Evolutionary conservation across 2,329 filamentous ascomycete genomes (phyloP).

Genomic region (Trichoderma sp.): DNA sequence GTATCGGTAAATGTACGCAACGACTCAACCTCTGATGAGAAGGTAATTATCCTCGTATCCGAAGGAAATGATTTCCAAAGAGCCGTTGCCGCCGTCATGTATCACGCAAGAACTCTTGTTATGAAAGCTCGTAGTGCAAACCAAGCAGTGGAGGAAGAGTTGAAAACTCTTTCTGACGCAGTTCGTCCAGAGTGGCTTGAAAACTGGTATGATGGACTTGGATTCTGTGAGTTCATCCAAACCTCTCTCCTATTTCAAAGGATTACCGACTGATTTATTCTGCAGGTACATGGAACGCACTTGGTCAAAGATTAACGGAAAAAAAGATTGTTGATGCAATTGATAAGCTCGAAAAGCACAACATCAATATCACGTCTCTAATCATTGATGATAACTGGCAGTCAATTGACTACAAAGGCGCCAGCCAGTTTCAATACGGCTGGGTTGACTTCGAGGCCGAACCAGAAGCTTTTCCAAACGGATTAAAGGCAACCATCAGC

Average conservation of each 20-base stretch:
- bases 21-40: constrained; percentile 60
- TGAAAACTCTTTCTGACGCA: constrained; percentile 49
- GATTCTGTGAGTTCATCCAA: constrained; percentile 69
- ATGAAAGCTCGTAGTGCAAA: constrained; percentile 45
- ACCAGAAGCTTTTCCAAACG: constrained; percentile 73
- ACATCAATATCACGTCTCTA: constrained; percentile 78
- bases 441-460: constrained; percentile 90
- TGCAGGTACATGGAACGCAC: constrained; percentile 83
- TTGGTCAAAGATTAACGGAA: constrained; percentile 81
- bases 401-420: constrained; percentile 59
- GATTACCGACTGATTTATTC: not conserved
- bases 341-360: constrained; percentile 66
- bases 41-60: constrained; percentile 67
- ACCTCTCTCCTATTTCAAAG: not conserved
- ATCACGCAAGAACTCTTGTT: constrained; percentile 70
- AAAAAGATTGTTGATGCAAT: constrained; percentile 77
- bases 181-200: constrained; percentile 70
- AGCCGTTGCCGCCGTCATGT: constrained; percentile 79
- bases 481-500: constrained; percentile 70
- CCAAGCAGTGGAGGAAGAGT: constrained; percentile 49
- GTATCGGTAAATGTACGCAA: constrained; percentile 71
- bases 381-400: constrained; percentile 99
- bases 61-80: constrained; percentile 72
- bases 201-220: constrained; percentile 88
- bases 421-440: constrained; percentile 58